Conservation (phyloP, 2,329 filamentous ascomycete genomes). For the Dendrostoma leiphaemia region DNA sequence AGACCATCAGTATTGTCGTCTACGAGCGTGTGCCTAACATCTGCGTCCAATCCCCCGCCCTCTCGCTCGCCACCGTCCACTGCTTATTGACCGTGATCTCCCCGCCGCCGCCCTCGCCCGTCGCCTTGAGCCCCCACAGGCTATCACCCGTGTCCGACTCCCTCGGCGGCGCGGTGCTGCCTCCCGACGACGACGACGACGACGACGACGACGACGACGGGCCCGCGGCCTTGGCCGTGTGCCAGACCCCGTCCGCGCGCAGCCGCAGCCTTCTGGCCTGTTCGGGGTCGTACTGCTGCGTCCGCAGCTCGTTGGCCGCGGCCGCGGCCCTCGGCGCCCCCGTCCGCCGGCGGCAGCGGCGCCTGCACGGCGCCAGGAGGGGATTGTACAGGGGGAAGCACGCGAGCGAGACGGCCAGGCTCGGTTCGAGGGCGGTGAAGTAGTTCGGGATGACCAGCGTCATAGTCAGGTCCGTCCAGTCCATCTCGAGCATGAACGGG, state of each 20-base stretch:
- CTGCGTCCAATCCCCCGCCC: slow-evolving; percentile 1
- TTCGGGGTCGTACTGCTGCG: slow-evolving; percentile 1
- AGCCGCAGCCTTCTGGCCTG: not conserved
- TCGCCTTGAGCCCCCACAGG: not conserved
- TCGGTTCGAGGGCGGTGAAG: slow-evolving; percentile 36
- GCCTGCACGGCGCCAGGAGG: slow-evolving; percentile 27
- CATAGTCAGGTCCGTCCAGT: slow-evolving; percentile 33
- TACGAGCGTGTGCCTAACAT: not conserved
- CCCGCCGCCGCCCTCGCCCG: not conserved
- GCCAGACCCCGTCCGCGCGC: not conserved
- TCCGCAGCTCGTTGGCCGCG: not conserved
- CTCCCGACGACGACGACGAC: not conserved
- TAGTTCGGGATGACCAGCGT: slow-evolving; percentile 31
- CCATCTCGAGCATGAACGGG: slow-evolving; percentile 28
- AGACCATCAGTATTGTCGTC: not conserved
- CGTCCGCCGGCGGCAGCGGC: too few species aligned
- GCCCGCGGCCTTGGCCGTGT: not conserved
- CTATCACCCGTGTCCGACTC: not conserved
- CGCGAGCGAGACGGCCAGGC: slow-evolving; percentile 34
- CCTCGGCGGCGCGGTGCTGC: not conserved
- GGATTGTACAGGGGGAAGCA: slow-evolving; percentile 39
- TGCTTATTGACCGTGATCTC: not conserved
- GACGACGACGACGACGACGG: too few species aligned
- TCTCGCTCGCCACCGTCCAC: slow-evolving; percentile 1
- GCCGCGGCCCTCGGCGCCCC: not conserved